Base-by-base conservation (phyloP, 139 green algal species). In the Coccomyxa sp. region DNA sequence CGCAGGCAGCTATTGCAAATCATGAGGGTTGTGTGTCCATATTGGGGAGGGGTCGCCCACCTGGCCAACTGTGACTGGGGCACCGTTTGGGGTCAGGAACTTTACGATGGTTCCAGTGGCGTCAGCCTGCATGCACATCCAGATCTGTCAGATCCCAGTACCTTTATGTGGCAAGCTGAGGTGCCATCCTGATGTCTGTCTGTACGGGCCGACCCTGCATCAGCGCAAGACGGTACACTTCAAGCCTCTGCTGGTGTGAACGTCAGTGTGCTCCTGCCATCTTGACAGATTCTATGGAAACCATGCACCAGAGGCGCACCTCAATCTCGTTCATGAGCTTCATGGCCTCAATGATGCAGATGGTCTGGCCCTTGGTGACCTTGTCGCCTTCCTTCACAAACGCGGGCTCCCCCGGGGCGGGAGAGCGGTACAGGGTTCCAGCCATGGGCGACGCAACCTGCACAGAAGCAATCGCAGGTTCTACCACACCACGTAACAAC, bases 291-390 rank as follows among this genome's bases (percentile, higher is more conserved):
- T 8, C 24, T 35, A 16, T 73, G 3, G 3, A 39, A 18, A 33
- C 14, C n/a, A 29, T 14, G 1, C 38, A 70, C 24, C 7, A 68
- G 1, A 16, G 9, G 8, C 85, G 24, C 82, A 90, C 87, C 93
- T 98, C 95, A 75, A 98, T 98, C 85, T 98, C 95, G 84, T 98
- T 98, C 95, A 98, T 98, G 12, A 98, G 91, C 89, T 98, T 98
- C 95, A 98, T 98, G 34, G 93, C 95, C 89, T 99, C 95, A 36
- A 99, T 94, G 85, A 99, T 98, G 84, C 94, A 95, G 31, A 99
- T 87, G 16, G 88, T 93, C 86, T 99, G 94, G 27, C 95, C 95
- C 86, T 97, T 97, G 79, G 87, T 95, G 64, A 99, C 94, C 37
- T 72, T 86, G 88, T 98, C 95, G 10, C 95, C 95, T 76, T 93